These are phyloP conservation scores for Cutaneotrichosporon sp. DNA, from an alignment of 1,284 basidiomycete genomes.

Conservation along the genomic window DNA sequence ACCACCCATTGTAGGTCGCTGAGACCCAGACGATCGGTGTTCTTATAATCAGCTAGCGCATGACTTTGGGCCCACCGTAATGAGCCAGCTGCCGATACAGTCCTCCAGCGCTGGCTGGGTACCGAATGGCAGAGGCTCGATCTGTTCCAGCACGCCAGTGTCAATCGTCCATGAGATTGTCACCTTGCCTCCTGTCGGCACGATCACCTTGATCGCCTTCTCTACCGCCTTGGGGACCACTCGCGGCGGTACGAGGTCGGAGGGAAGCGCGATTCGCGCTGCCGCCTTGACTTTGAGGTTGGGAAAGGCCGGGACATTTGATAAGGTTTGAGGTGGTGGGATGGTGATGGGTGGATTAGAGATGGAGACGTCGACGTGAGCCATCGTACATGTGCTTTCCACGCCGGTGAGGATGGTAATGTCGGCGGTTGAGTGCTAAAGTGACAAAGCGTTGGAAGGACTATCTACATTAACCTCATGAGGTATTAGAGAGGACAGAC, in stretches of 20 bases:
- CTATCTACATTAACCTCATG: not conserved
- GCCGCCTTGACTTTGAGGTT: conserved; percentile 16
- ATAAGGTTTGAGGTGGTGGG: not conserved
- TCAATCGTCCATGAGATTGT: conserved; percentile 4
- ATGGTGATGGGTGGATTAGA: not conserved
- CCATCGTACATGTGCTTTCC: not conserved
- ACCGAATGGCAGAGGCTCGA: not conserved
- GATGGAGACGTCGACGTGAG: not conserved
- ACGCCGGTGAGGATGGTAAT: not conserved
- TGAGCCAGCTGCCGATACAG: not conserved
- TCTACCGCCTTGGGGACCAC: conserved; percentile 18
- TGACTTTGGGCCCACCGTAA: not conserved
- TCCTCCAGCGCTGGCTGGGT: not conserved
- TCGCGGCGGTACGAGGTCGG: conserved; percentile 10
- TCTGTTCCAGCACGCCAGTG: not conserved
- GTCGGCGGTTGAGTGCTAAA: no score
- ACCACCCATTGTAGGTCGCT: not conserved
- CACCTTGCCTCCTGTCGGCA: conserved; percentile 22
- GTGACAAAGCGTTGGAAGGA: no score
- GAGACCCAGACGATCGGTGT: conserved; percentile 3
- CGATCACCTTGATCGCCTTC: conserved; percentile 18
- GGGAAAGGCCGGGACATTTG: not conserved
- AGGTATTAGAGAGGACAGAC: no score
- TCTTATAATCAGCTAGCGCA: conserved; percentile 3
- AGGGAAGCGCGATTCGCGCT: conserved; percentile 11